A percentile compares a stretch with the other conserved stretches of the same genome.
Conservation (phyloP, 768 basidiomycete genomes). For the Collybia nuda region DNA sequence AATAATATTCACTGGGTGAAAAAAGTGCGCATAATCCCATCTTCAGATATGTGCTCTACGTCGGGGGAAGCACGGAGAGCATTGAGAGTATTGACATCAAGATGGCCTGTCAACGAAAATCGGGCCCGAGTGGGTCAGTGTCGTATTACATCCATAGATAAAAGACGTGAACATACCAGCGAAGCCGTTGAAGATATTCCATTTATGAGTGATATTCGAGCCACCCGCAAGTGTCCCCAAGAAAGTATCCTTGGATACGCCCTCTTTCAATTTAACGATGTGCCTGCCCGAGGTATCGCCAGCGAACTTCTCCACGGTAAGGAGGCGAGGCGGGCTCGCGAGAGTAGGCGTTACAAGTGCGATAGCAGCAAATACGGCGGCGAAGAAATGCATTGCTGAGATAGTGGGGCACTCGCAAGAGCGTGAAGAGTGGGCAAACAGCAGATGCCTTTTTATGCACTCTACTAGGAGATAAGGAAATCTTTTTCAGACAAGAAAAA, state of each 20-base stretch:
- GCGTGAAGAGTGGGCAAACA: too few species aligned
- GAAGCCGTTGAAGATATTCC: constrained; percentile 28
- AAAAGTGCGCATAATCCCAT: too few species aligned
- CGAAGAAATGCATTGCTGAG: neutral
- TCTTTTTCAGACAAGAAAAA: too few species aligned
- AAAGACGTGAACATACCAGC: constrained; percentile 18
- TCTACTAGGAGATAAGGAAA: too few species aligned
- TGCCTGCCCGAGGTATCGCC: constrained; percentile 24
- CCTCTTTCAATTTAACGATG: constrained; percentile 31
- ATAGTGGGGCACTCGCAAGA: too few species aligned
- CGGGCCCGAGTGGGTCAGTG: too few species aligned
- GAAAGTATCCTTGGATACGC: constrained; percentile 18
- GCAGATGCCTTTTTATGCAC: too few species aligned
- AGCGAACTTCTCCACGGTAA: neutral
- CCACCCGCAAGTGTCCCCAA: constrained; percentile 4
- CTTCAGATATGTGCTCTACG: too few species aligned
- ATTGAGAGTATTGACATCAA: too few species aligned
- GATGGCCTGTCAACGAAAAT: too few species aligned
- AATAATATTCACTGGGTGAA: too few species aligned
- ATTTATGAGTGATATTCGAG: constrained; percentile 16
- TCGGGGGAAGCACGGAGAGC: too few species aligned
- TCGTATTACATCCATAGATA: neutral
- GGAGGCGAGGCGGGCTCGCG: neutral
- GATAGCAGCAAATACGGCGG: neutral
- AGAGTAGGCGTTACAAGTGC: neutral